phyloP scores from a whole-genome alignment of 345 rosid species.

The Nasturtium officinale region DNA sequence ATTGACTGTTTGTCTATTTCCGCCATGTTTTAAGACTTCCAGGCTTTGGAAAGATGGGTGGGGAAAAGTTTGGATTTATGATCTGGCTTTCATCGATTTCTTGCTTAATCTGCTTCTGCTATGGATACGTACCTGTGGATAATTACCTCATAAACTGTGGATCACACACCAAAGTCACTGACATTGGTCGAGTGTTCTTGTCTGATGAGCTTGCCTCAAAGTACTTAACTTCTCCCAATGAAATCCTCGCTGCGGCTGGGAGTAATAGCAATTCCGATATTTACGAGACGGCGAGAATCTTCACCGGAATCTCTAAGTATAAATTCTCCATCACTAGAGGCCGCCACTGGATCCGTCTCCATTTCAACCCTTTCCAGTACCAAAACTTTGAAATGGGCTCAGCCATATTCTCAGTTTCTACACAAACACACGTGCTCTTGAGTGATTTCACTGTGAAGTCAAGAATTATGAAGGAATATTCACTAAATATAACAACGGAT shows the following conservation, averaged over 20 bases:
- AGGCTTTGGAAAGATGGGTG: constrained; percentile 49
- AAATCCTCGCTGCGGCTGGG: constrained; percentile 52
- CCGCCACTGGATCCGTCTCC: constrained; percentile 89
- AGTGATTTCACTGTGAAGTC: constrained; percentile 49
- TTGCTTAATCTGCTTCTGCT: constrained; percentile 49
- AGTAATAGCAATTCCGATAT: constrained; percentile 48
- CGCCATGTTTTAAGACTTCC: background rate
- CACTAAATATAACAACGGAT: constrained; percentile 53
- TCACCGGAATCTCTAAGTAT: constrained; percentile 63
- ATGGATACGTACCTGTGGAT: constrained; percentile 66
- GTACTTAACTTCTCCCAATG: constrained; percentile 50
- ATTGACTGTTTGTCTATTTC: background rate
- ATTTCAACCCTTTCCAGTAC: constrained; percentile 68
- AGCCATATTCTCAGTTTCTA: constrained; percentile 64
- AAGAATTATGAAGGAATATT: constrained; percentile 64
- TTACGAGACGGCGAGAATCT: constrained; percentile 78
- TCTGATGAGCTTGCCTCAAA: constrained; percentile 64
- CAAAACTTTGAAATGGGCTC: constrained; percentile 56
- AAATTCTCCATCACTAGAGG: constrained; percentile 61
- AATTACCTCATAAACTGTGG: constrained; percentile 85
- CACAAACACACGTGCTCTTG: constrained; percentile 58
- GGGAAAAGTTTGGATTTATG: constrained; percentile 40
- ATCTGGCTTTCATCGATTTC: constrained; percentile 48
- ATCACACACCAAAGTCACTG: constrained; percentile 59
- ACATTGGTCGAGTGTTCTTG: constrained; percentile 59